phyloP scores from a whole-genome alignment of 257 asterid genomes.

The Fraxinus pennsylvanica region DNA sequence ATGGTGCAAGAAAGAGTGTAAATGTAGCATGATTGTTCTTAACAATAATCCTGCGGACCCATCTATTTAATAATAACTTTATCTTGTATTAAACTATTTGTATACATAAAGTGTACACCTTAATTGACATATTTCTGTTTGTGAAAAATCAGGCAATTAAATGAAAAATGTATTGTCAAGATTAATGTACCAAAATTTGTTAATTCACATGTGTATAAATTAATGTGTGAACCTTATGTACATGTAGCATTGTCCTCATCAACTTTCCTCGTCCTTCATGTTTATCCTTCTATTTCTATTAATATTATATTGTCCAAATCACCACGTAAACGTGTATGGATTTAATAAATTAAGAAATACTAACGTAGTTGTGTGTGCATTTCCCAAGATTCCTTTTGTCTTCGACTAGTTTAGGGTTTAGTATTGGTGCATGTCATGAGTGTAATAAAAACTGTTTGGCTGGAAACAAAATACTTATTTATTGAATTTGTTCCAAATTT shows the following conservation, averaged over 20 bases:
- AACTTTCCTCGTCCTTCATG: background rate
- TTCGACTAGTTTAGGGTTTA: background rate
- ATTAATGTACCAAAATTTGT: no score
- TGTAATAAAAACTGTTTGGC: background rate
- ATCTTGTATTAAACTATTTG: background rate
- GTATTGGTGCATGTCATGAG: background rate
- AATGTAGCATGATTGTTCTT: background rate
- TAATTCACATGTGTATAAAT: no score
- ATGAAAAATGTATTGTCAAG: no score
- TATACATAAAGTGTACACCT: no score
- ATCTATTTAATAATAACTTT: conserved; percentile 9
- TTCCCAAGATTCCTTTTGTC: background rate
- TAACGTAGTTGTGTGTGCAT: background rate
- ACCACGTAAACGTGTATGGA: background rate
- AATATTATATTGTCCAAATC: background rate
- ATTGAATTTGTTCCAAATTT: no score
- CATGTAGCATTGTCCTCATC: background rate
- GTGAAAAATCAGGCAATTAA: no score
- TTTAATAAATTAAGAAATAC: background rate
- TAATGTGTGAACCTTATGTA: no score
- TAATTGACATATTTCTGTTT: no score
- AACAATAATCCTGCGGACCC: conserved; percentile 18
- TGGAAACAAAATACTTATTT: background rate
- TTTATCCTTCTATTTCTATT: background rate
- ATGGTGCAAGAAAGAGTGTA: no score